Evolutionary conservation across 257 asterid genomes (phyloP), one percentile per base, ranked within the genome.

Genomic region (Primulina eburnea): DNA sequence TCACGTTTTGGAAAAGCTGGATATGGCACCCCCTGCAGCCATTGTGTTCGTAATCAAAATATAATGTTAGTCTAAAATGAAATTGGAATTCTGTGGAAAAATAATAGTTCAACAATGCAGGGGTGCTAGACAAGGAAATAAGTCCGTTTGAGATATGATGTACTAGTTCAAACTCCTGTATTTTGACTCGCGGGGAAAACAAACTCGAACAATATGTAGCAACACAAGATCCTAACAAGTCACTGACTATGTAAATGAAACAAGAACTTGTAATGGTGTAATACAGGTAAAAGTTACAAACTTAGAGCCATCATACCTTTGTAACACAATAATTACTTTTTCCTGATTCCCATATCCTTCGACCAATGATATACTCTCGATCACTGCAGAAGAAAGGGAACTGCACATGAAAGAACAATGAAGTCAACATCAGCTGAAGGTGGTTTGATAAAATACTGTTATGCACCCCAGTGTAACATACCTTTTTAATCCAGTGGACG

Each of bases 401-500:
- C 98, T 92, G 87, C 76, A 77, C 9, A 55, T 68, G 55, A 78
- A 77, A 67, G 64, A 76, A 66, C 32, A 73, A 58, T 40, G 38
- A 43, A 62, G 28, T 28, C 9, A 40, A 40, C 43, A 69, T 72
- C 52, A 72, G 60, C n/a, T 70, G 62, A 75, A 73, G 63, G 32
- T 70, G 12, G 20, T 58, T 43, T 72, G 62, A 65, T 59, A 56
- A 68, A 67, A 43, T n/a, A 7, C 29, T 18, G 60, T 16, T n/a
- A 40, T 16, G 56, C 17, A 65, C 68, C 67, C 53, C 28, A 43
- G 61, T 32, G 56, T 60, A 47, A 76, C 82, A 60, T 70, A 92
- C 98, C 98, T 92, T 92, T 82, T 88, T 87, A 32, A 86, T 90
- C 97, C 97, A 92, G 74, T 88, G 98, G 68, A 84, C 80, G 67